A percentile compares a stretch with the other conserved stretches of the same genome.
These are phyloP conservation scores for Cokeromyces recurvatus DNA, from an alignment of 371 early-diverging fungal species.

Conservation along the genomic window DNA sequence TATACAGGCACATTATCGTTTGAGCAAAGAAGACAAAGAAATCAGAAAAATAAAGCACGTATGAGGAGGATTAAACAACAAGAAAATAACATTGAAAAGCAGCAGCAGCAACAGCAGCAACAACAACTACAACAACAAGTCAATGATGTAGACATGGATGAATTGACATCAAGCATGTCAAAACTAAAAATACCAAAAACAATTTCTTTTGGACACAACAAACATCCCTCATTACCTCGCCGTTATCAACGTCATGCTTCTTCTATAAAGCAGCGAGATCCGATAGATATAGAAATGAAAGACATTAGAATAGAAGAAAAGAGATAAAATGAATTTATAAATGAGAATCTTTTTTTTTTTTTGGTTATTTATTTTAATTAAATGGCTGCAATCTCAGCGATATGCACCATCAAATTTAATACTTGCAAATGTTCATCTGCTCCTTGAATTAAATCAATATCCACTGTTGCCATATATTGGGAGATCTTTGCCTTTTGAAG, in stretches of 20 bases:
- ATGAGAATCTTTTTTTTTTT: too few relatives aligned
- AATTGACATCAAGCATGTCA: constrained; percentile 16
- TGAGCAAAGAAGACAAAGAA: constrained; percentile 27
- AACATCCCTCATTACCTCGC: not conserved
- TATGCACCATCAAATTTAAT: constrained; percentile 56
- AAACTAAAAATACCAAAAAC: constrained; percentile 26
- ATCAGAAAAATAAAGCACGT: constrained; percentile 1
- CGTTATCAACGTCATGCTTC: not conserved
- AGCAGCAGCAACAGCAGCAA: not conserved
- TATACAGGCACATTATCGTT: constrained; percentile 43
- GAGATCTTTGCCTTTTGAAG: constrained; percentile 69
- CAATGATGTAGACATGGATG: constrained; percentile 12
- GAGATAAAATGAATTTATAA: too few relatives aligned
- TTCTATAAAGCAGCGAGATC: not conserved
- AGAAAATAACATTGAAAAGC: not conserved
- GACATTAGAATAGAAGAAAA: constrained; percentile 1
- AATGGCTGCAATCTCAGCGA: constrained; percentile 44
- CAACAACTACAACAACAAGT: not conserved
- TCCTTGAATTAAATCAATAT: constrained; percentile 78
- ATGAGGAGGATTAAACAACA: constrained; percentile 2
- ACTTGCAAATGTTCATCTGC: constrained; percentile 89
- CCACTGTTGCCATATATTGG: constrained; percentile 56
- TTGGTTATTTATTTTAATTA: too few relatives aligned
- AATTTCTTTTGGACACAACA: constrained; percentile 33
- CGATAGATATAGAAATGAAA: constrained; percentile 1